Evolutionary conservation across 768 basidiomycete species (phyloP).

Genomic region (Pleurotus djamor): DNA sequence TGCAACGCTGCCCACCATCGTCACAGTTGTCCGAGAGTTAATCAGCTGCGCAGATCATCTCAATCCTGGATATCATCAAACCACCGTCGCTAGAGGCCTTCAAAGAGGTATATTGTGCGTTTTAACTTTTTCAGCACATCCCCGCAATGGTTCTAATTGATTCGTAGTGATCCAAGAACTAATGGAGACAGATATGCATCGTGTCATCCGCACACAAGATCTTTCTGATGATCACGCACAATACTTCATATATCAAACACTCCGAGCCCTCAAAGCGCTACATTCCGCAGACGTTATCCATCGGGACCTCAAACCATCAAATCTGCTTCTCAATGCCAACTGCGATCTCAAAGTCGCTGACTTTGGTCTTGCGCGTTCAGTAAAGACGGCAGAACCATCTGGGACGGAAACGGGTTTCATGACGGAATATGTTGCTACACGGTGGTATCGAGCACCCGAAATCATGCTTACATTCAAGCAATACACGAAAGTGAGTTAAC

Average conservation of each 20-base stretch:
- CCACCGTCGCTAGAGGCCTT: conserved; percentile 76
- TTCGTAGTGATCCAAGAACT: conserved; percentile 51
- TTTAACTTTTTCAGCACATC: conserved; percentile 11
- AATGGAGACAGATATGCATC: conserved; percentile 93
- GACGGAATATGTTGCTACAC: conserved; percentile 95
- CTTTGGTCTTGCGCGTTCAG: conserved; percentile 85
- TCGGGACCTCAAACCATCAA: conserved; percentile 95
- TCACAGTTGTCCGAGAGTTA: not conserved
- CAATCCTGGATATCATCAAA: conserved; percentile 90
- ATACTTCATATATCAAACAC: conserved; percentile 95
- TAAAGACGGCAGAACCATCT: conserved; percentile 69
- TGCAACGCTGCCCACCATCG: not conserved
- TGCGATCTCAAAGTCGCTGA: conserved; percentile 96
- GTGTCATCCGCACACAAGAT: conserved; percentile 93
- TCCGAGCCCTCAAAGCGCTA: conserved; percentile 91
- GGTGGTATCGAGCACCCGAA: conserved; percentile 98
- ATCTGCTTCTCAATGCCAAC: conserved; percentile 92
- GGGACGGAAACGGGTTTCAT: conserved; percentile 61
- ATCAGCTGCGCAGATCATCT: conserved; percentile 73
- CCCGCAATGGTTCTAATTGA: conserved; percentile 24
- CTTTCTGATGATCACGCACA: conserved; percentile 95
- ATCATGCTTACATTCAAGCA: conserved; percentile 98
- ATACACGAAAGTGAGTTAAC: conserved; percentile 61
- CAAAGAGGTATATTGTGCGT: conserved; percentile 78
- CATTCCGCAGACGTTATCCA: conserved; percentile 95